Conservation (phyloP, 352 stramenopile genomes). For the Elongisporangium undulatum region DNA sequence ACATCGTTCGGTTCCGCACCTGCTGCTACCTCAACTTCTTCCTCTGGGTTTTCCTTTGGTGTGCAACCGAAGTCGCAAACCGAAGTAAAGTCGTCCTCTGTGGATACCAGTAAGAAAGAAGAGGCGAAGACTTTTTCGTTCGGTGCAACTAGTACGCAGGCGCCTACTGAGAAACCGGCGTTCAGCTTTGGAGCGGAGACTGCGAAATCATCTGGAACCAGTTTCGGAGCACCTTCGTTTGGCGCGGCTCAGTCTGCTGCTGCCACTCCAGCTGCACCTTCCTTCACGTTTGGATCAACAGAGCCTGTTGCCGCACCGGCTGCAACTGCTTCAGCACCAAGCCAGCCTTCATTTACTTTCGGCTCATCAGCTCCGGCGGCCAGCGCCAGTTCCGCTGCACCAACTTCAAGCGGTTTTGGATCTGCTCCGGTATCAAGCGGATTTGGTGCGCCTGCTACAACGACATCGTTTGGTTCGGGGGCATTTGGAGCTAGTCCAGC, state of each 20-base stretch:
- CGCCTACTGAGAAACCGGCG: constrained; percentile 3
- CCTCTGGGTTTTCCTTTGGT: constrained; percentile 7
- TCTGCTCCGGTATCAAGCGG: constrained; percentile 6
- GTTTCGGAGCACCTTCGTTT: constrained; percentile 28
- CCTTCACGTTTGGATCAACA: constrained; percentile 32
- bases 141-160: constrained; percentile 5
- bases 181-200: constrained; percentile 6
- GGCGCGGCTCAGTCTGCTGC: constrained; percentile 9
- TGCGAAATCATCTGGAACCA: constrained; percentile 13
- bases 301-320: constrained; percentile 21
- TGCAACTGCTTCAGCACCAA: constrained; percentile 15
- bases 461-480: constrained; percentile 3
- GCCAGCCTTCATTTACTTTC: constrained; percentile 33
- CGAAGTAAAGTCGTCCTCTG: not conserved
- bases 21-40: not conserved
- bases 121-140: not conserved
- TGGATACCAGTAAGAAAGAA: not conserved
- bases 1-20: not conserved
- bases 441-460: constrained; percentile 7
- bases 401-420: constrained; percentile 17
- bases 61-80: constrained; percentile 8
- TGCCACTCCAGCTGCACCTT: constrained; percentile 9
- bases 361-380: constrained; percentile 16
- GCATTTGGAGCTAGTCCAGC: constrained; percentile 7
- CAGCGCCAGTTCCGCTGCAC: constrained; percentile 12